Conservation (phyloP, 2,329 filamentous ascomycete genomes). For the Aphanocladium album region DNA sequence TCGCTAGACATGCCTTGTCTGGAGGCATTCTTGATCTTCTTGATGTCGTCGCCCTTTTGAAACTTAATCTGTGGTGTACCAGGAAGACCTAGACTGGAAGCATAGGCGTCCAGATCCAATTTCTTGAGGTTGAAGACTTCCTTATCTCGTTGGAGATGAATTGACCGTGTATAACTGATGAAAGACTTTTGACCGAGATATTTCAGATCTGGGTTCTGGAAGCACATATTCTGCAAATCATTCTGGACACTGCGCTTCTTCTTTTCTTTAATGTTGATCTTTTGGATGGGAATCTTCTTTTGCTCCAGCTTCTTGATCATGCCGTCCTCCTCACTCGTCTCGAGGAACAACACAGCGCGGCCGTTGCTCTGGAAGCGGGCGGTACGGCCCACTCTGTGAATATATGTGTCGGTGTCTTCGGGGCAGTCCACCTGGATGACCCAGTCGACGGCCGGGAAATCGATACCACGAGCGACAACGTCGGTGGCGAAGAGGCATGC, state of each 20-base stretch:
- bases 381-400: slow-evolving; percentile 90
- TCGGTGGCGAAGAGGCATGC: slow-evolving; percentile 94
- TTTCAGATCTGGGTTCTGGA: slow-evolving; percentile 89
- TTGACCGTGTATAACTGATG: slow-evolving; percentile 77
- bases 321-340: slow-evolving; percentile 87
- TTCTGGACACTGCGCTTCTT: slow-evolving; percentile 84
- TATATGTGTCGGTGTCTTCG: slow-evolving; percentile 95
- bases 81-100: slow-evolving; percentile 78
- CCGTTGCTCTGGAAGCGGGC: slow-evolving; percentile 89
- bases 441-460: slow-evolving; percentile 97
- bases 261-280: slow-evolving; percentile 79
- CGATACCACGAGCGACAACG: slow-evolving; percentile 86
- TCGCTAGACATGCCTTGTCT: slow-evolving; percentile 61
- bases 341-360: slow-evolving; percentile 82
- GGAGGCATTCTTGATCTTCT: slow-evolving; percentile 80
- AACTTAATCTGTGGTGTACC: slow-evolving; percentile 93
- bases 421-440: slow-evolving; percentile 98
- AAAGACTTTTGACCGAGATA: slow-evolving; percentile 97
- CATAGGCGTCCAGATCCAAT: slow-evolving; percentile 80
- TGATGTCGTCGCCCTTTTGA: slow-evolving; percentile 81
- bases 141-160: slow-evolving; percentile 87
- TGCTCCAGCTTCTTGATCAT: slow-evolving; percentile 81
- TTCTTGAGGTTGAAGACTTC: slow-evolving; percentile 81
- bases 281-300: slow-evolving; percentile 84
- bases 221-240: slow-evolving; percentile 90